Evolutionary conservation across 352 stramenopile genomes (phyloP), one percentile per base, ranked within the genome.

Genomic region (Phytopythium vexans): DNA sequence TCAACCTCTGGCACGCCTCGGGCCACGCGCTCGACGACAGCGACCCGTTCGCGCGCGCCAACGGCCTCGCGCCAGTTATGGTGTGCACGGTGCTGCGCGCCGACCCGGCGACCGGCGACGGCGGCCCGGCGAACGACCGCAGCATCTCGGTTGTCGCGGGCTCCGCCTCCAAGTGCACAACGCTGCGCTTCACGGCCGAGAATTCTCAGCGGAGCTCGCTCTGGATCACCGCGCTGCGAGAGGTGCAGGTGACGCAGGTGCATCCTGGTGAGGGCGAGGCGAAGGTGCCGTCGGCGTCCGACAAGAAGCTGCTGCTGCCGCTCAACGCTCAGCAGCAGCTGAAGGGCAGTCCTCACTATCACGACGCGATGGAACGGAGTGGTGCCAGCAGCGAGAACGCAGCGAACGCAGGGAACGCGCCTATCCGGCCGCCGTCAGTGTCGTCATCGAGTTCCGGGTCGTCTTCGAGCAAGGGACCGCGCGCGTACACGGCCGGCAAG

Each of bases 211-310:
- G 66, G 27, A 75, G 65, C 49, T 64, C 70, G 39, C 54, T 66
- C 11, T 90, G 80, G 80, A 58, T 88, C 33, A 58, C 72, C 34
- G 77, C 73, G 34, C 60, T 90, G 39, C 71, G 80, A n/a, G 68
- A 67, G 36, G 66, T 90, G 32, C 80, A 90, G 65, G 43, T 83
- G 11, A 73, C 60, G 5, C 67, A 76, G 55, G 52, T 49, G 27
- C 16, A 60, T 21, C 49, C 40, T 1, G 39, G 8, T 27, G 37
- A n/a, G 10, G 44, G 31, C 12, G 27, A 57, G 12, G 46, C 44
- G 4, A 69, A 60, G 37, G 2, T 60, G 36, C 42, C 41, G 1
- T 56, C 62, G 10, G 58, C 49, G 1, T 39, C 58, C 8, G 56
- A 77, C n/a, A 66, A 63, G n/a, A 45, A 56, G 21, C 37, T 71